Percentiles rank a stretch among this genome's conserved stretches.
phyloP scores from a whole-genome alignment of 2,329 filamentous ascomycete species.

The Exutisphaerella laricina region DNA sequence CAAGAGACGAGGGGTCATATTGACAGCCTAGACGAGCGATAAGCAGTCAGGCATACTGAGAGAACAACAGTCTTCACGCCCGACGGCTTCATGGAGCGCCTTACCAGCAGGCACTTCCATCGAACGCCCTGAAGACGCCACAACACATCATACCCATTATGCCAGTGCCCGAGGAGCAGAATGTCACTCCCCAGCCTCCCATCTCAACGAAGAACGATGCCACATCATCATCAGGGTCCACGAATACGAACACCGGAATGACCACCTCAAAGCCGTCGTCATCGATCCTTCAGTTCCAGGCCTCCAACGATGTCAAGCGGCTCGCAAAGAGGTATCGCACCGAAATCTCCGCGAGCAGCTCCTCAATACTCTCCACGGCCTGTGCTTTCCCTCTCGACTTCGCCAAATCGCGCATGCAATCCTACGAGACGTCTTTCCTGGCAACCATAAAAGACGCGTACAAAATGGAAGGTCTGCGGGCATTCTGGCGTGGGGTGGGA shows the following conservation, averaged over 20 bases:
- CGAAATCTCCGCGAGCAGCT: constrained; percentile 70
- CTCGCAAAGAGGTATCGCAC: constrained; percentile 74
- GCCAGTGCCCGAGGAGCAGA: constrained; percentile 18
- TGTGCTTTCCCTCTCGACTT: constrained; percentile 82
- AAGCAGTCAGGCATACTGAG: constrained; percentile 5
- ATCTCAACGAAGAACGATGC: constrained; percentile 1
- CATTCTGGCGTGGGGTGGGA: constrained; percentile 55
- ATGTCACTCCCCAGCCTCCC: background rate
- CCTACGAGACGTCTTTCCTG: constrained; percentile 57
- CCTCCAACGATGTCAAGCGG: constrained; percentile 40
- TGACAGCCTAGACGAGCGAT: background rate
- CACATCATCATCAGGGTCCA: background rate
- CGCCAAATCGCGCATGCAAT: constrained; percentile 83
- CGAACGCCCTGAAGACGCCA: constrained; percentile 27
- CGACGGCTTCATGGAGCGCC: constrained; percentile 31
- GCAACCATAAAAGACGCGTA: constrained; percentile 69
- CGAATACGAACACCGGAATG: background rate
- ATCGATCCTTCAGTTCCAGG: constrained; percentile 26
- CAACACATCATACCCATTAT: constrained; percentile 21
- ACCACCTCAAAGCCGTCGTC: no score
- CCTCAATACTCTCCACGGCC: constrained; percentile 72
- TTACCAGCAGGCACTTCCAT: constrained; percentile 24
- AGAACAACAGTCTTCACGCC: background rate
- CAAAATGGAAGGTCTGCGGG: constrained; percentile 46
- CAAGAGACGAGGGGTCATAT: background rate